A percentile compares a stretch with the other conserved stretches of the same genome.
phyloP scores from a whole-genome alignment of 2,329 filamentous ascomycete species.

The Ophiostoma sp. region DNA sequence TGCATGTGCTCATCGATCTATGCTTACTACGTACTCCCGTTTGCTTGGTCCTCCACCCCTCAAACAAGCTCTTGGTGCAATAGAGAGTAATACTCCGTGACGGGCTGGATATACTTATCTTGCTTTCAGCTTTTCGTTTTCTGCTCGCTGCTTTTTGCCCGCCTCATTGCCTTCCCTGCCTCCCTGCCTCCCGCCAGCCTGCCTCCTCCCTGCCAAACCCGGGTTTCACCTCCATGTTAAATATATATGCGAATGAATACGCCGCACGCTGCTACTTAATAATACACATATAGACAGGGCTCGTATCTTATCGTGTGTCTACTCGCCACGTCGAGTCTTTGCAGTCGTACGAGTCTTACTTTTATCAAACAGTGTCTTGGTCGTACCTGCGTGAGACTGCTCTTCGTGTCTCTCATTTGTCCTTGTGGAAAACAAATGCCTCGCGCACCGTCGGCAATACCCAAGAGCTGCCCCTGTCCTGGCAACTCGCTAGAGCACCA shows the following conservation, averaged over 20 bases:
- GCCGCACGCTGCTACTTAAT: neutral
- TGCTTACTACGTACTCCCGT: neutral
- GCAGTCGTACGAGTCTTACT: neutral
- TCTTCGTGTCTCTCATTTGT: neutral
- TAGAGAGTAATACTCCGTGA: neutral
- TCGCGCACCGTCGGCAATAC: no score
- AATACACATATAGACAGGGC: neutral
- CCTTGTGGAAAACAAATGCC: neutral
- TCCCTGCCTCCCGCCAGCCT: neutral
- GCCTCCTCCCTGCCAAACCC: neutral
- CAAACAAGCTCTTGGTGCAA: neutral
- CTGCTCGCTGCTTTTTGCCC: no score
- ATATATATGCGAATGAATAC: neutral
- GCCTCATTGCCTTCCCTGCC: neutral
- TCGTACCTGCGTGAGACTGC: neutral
- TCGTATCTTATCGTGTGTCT: neutral
- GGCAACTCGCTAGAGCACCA: neutral
- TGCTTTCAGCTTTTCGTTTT: no score
- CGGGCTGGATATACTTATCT: neutral
- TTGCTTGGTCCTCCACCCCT: neutral
- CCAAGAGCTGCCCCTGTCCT: neutral
- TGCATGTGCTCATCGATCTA: neutral
- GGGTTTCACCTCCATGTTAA: conserved; percentile 8
- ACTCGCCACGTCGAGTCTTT: neutral
- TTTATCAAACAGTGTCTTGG: neutral